Evolutionary conservation across 2,329 filamentous ascomycete species (phyloP).

Genomic region (Diaporthe amygdali): DNA sequence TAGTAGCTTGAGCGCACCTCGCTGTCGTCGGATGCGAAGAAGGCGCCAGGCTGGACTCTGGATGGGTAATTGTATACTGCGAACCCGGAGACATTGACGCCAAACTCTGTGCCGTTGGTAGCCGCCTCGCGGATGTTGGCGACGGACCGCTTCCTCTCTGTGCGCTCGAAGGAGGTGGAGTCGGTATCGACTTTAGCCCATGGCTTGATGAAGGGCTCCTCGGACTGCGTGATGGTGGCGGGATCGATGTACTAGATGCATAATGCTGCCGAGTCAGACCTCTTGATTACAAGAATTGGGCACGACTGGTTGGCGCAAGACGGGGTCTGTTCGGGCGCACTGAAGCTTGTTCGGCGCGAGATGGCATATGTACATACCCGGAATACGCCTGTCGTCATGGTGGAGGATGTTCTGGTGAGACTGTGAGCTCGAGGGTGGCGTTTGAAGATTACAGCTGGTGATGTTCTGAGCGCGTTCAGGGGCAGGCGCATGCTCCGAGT

Average conservation of each 20-base stretch:
- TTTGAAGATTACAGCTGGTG: neutral
- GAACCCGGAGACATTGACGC: constrained; percentile 64
- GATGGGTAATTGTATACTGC: constrained; percentile 58
- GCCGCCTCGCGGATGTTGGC: constrained; percentile 56
- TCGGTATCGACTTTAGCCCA: constrained; percentile 71
- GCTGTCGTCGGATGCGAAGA: constrained; percentile 53
- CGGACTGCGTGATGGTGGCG: constrained; percentile 40
- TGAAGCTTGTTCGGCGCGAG: too few species aligned
- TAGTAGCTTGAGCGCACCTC: constrained; percentile 65
- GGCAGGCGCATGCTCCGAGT: neutral
- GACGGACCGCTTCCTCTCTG: constrained; percentile 52
- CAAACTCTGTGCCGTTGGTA: constrained; percentile 48
- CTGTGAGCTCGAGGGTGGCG: neutral
- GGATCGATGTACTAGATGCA: constrained; percentile 67
- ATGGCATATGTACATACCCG: neutral
- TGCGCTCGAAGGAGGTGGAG: constrained; percentile 56
- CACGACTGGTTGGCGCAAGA: too few species aligned
- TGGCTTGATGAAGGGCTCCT: constrained; percentile 52
- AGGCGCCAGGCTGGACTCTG: constrained; percentile 50
- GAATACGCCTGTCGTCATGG: constrained; percentile 13
- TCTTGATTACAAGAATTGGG: neutral
- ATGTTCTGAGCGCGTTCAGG: neutral
- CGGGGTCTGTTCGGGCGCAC: too few species aligned
- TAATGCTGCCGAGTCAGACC: neutral
- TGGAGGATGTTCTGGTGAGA: neutral